Evolutionary conservation across 2,329 filamentous ascomycete species (phyloP).

Genomic region (Epichloe festucae): DNA sequence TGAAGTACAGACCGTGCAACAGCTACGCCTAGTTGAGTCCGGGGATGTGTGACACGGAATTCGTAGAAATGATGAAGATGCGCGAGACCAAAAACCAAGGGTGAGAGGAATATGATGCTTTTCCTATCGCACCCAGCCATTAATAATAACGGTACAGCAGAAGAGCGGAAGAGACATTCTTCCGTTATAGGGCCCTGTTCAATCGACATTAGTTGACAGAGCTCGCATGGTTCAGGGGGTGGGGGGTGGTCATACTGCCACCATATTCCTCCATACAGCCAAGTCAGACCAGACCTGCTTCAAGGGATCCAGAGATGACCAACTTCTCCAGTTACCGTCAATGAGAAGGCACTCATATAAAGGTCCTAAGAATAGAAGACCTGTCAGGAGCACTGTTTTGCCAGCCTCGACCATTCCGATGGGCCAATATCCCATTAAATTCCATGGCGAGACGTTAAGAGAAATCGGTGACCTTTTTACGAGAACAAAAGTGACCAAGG

Average conservation of each 20-base stretch:
- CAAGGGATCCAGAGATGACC: constrained; percentile 42
- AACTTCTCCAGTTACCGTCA: constrained; percentile 55
- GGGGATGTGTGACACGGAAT: constrained; percentile 69
- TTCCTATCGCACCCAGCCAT: constrained; percentile 45
- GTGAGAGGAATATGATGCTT: constrained; percentile 65
- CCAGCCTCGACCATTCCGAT: constrained; percentile 50
- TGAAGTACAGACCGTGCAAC: constrained; percentile 67
- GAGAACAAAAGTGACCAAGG: constrained; percentile 52
- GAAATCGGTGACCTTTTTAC: constrained; percentile 23
- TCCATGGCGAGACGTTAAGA: constrained; percentile 26
- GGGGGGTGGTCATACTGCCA: constrained; percentile 49
- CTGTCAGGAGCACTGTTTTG: constrained; percentile 56
- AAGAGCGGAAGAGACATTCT: constrained; percentile 84
- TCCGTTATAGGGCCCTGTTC: constrained; percentile 75
- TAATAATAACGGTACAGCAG: constrained; percentile 71
- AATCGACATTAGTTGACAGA: neutral
- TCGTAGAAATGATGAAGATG: constrained; percentile 96
- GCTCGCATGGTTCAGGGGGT: neutral
- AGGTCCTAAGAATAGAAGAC: constrained; percentile 69
- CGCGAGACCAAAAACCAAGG: constrained; percentile 82
- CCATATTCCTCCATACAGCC: constrained; percentile 75
- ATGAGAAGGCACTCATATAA: constrained; percentile 68
- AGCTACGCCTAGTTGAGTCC: constrained; percentile 48
- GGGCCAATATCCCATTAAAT: constrained; percentile 72
- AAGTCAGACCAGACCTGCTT: constrained; percentile 54